Conservation (phyloP, 495 filamentous ascomycete species). For the Endocarpon pusillum region DNA sequence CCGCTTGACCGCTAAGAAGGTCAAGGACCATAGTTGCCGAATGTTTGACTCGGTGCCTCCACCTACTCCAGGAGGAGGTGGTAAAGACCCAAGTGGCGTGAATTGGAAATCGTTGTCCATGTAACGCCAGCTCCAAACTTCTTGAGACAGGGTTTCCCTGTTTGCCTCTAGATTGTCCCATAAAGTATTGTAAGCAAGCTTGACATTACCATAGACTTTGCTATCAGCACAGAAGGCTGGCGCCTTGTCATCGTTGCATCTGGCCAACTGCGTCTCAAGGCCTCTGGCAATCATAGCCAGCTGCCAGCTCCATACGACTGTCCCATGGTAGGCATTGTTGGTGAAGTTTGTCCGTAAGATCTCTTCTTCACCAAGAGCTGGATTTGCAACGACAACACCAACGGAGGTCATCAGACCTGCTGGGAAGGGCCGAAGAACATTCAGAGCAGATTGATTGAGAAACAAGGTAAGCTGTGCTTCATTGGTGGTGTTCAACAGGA, state of each 20-base stretch:
- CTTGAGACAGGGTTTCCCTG: conserved; percentile 29
- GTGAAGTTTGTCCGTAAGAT: conserved; percentile 35
- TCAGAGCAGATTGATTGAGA: conserved; percentile 35
- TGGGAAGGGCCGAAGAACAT: conserved; percentile 39
- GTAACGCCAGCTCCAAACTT: conserved; percentile 50
- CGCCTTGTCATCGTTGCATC: conserved; percentile 18
- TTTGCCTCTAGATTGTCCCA: conserved; percentile 45
- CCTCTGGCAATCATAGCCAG: conserved; percentile 48
- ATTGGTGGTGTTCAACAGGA: conserved; percentile 39
- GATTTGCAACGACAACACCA: conserved; percentile 43
- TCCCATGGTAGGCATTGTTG: conserved; percentile 42
- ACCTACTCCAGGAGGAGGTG: conserved; percentile 30
- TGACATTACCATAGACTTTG: conserved; percentile 28
- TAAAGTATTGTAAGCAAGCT: conserved; percentile 38
- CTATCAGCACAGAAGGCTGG: conserved; percentile 33
- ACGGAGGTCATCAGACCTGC: conserved; percentile 38
- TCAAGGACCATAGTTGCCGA: conserved; percentile 12
- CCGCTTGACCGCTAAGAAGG: conserved; percentile 11
- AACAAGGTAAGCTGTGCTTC: conserved; percentile 37
- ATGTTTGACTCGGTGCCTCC: conserved; percentile 16
- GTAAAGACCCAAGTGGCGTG: conserved; percentile 33
- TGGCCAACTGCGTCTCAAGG: conserved; percentile 27
- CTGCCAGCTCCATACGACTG: conserved; percentile 50
- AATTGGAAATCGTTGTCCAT: conserved; percentile 28
- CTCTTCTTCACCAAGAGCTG: conserved; percentile 34